phyloP scores from a whole-genome alignment of 306 rosid species.

The Lathyrus sativus region DNA sequence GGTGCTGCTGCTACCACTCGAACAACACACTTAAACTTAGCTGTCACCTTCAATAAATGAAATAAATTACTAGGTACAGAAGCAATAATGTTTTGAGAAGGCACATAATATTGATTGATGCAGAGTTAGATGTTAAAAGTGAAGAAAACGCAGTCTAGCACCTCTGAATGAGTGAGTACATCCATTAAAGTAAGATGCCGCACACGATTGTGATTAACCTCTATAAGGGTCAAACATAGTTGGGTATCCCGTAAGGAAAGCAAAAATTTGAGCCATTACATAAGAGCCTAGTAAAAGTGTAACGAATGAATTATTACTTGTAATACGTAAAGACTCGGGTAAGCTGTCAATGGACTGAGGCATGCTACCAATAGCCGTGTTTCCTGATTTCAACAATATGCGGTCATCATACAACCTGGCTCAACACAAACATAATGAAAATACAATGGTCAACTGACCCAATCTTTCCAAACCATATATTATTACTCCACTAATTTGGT shows the following conservation, averaged over 20 bases:
- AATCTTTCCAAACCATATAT: conserved; percentile 9
- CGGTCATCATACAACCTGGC: conserved; percentile 56
- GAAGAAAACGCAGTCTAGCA: conserved; percentile 33
- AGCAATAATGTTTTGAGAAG: background rate
- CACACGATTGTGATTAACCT: conserved; percentile 37
- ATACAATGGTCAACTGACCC: background rate
- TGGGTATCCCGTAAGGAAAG: conserved; percentile 22
- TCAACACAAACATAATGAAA: conserved; percentile 3
- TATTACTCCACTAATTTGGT: conserved; percentile 23
- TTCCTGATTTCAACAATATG: conserved; percentile 28
- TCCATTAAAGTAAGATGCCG: conserved; percentile 56
- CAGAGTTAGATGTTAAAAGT: background rate
- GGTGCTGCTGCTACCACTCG: conserved; percentile 62
- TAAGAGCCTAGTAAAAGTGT: conserved; percentile 11
- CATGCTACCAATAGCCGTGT: conserved; percentile 37
- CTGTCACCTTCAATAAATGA: conserved; percentile 52
- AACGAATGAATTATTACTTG: conserved; percentile 51
- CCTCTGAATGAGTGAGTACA: conserved; percentile 60
- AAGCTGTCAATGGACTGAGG: conserved; percentile 45
- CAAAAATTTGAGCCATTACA: background rate
- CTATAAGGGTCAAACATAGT: conserved; percentile 41
- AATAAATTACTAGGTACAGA: conserved; percentile 25
- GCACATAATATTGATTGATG: background rate
- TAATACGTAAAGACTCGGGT: conserved; percentile 44
- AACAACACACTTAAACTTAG: conserved; percentile 61